Base-by-base conservation (phyloP, 139 green algal genomes). In the Picochlorum sp. region DNA sequence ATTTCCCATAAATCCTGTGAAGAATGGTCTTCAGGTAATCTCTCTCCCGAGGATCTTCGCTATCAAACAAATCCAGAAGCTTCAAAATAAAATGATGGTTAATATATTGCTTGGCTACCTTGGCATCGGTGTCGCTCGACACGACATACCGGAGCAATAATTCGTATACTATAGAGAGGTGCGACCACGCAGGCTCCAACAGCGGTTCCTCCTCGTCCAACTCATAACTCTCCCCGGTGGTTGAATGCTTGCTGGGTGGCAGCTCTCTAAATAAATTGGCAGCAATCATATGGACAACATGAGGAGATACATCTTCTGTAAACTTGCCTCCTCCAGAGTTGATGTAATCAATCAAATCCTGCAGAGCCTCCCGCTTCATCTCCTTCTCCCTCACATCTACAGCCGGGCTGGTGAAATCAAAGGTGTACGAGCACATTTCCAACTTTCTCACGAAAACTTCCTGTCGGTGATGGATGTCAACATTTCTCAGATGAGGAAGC, bases 11-110 rank as follows among this genome's bases (percentile, higher is more conserved):
- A 64, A 96, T 95, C 54, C 92, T 76, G 66, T 98, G 92, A 61
- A 98, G 73, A 68, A 98, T 97, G 34, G 92, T 97, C 71, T 99
- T 99, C 18, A 98, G 74, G 77, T 98, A 98, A 81, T 98, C 94
- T 4, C 94, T 79, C 79, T 99, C 94, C 21, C 94, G 75, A 6
- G 94, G 94, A 69, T 99, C 94, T 73, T 99, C 94, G n/a, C 31
- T 58, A 79, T 99, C 94, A 76, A 99, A 99, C 30, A 99, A 85
- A 70, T 98, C 92, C 63, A 99, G 81, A 66, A 99, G 82, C 57
- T 86, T 82, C 49, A 97, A 80, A 56, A 98, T 86, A 73, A 98
- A 98, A 57, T 75, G 58, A 68, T 97, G 88, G 78, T 98, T 91
- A 15, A 99, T 92, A 81, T 96, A 95, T 75, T 90, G 88, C 76